These are phyloP conservation scores for Lathyrus oleraceus DNA, from an alignment of 306 rosid species.

Conservation along the genomic window DNA sequence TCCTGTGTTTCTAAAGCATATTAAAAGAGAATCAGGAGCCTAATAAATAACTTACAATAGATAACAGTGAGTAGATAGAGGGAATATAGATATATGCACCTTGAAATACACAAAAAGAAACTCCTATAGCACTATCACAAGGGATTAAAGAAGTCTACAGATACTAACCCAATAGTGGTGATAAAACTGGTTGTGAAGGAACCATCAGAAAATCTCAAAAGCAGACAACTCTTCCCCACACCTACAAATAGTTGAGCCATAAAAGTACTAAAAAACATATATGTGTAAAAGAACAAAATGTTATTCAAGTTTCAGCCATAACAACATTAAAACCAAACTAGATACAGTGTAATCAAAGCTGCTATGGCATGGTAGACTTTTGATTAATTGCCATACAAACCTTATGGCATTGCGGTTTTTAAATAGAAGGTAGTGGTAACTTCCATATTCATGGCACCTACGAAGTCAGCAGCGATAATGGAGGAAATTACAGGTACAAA, in stretches of 20 bases:
- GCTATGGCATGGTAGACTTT: not conserved
- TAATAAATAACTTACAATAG: not conserved
- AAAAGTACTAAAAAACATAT: not conserved
- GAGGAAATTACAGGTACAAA: not conserved
- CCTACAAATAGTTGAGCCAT: constrained; percentile 52
- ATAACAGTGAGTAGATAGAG: not conserved
- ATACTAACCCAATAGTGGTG: constrained; percentile 89
- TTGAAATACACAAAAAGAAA: constrained; percentile 13
- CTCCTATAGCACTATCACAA: not conserved
- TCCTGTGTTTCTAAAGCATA: constrained; percentile 22
- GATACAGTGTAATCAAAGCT: not conserved
- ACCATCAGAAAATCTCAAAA: constrained; percentile 90
- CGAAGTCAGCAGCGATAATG: not conserved
- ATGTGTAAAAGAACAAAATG: not conserved
- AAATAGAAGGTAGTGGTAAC: not conserved
- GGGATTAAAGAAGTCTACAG: not conserved
- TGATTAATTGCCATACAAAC: not conserved
- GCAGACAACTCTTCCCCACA: constrained; percentile 95
- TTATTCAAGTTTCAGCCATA: constrained; percentile 12
- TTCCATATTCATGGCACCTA: not conserved
- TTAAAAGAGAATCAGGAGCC: constrained; percentile 18
- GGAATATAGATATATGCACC: constrained; percentile 8
- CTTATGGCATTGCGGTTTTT: not conserved
- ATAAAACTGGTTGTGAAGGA: constrained; percentile 92
- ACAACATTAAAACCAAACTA: constrained; percentile 3